Evolutionary conservation across 495 filamentous ascomycete genomes (phyloP), one percentile per base, ranked within the genome.

Genomic region (Penicillium waksmanii): DNA sequence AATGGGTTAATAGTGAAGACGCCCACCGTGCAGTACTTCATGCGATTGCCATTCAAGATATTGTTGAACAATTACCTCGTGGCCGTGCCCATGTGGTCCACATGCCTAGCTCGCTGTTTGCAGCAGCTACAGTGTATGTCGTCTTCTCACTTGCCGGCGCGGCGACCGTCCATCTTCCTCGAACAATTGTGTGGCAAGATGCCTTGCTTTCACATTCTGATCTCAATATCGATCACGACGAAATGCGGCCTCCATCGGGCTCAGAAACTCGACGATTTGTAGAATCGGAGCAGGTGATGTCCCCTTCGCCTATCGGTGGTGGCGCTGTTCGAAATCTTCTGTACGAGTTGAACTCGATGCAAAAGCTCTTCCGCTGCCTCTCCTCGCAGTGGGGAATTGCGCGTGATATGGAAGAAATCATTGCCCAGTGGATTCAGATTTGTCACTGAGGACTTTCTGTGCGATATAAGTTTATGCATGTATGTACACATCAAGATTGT

Each of bases 301-400:
- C 68, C 3, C 58, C 64, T 0, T 18, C 17, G 40, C 55, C 65
- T 6, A 57, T 59, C 5, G 57, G 70, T 27, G 72, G 67, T 0
- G 72, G 67, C 0, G 65, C 64, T 1, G 64, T 62, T 11, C 68
- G 74, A 35, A 80, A 80, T 62, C 59, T 82, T 23, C 58, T 80
- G 12, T 82, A 82, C 63, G 79, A 82, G 55, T 65, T 82, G 55
- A 80, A 80, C 53, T 79, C 77, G 15, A 78, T 80, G 66, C 79
- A 80, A 60, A 82, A 80, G 60, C 65, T 82, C 4, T 80, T 82
- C 55, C 70, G 77, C 17, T 80, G 79, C 53, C 62, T 82, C 4
- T 73, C 67, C 17, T 75, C 73, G 3, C 79, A 82, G 56, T 82
- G 79, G 79, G 78, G 79, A 0, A 73, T 82, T 56, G 79, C 79